A percentile compares a stretch with the other conserved stretches of the same genome.
Conservation (phyloP, 2,329 filamentous ascomycete genomes). For the Exophiala sp. region DNA sequence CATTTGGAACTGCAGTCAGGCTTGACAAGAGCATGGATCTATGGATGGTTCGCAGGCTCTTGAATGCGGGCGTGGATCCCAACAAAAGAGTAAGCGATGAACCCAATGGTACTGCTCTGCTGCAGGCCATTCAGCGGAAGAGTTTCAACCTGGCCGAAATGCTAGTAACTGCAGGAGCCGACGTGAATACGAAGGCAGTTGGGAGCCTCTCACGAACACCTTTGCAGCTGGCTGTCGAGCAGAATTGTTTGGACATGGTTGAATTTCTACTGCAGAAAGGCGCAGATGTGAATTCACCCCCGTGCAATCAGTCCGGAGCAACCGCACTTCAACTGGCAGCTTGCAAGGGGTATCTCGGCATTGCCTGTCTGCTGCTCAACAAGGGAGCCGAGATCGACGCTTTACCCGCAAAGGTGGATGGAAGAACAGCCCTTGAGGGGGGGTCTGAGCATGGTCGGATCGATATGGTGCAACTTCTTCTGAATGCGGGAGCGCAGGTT, state of each 20-base stretch:
- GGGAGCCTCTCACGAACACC: not conserved
- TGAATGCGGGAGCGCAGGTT: not conserved
- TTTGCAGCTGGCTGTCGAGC: not conserved
- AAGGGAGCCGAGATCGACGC: not conserved
- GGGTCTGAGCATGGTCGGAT: not conserved
- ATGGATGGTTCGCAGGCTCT: no score
- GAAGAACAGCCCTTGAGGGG: not conserved
- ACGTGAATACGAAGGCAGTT: not conserved
- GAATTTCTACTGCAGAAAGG: not conserved
- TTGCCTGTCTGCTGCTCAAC: not conserved
- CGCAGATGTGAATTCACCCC: not conserved
- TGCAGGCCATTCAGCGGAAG: no score
- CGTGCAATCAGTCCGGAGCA: not conserved
- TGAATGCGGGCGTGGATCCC: no score
- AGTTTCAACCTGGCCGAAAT: not conserved
- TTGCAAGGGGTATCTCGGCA: not conserved
- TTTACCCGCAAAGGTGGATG: not conserved
- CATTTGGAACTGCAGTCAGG: no score
- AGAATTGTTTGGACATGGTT: not conserved
- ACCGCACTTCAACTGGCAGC: not conserved
- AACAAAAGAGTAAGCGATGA: no score
- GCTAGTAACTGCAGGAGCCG: not conserved
- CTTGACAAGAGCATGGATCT: no score
- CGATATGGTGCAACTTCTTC: not conserved
- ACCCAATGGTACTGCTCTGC: no score